Evolutionary conservation across 2,329 filamentous ascomycete genomes (phyloP).

Genomic region (Botrytis cinerea): DNA sequence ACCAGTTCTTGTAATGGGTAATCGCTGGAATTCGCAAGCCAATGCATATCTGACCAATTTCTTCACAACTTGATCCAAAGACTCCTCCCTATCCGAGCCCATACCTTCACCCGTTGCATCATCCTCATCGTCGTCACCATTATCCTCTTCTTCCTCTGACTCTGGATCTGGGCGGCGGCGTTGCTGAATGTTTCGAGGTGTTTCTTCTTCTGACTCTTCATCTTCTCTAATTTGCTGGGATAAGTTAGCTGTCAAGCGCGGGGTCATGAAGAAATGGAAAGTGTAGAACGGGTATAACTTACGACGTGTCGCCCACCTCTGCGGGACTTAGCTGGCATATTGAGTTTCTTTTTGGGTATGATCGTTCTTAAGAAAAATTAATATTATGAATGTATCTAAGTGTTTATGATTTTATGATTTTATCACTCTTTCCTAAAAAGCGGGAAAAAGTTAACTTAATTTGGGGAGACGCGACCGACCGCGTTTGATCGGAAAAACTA

Average conservation of each 20-base stretch:
- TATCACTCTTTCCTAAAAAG: neutral
- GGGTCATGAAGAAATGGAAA: constrained; percentile 13
- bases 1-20: constrained; percentile 60
- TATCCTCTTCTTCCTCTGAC: constrained; percentile 36
- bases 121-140: constrained; percentile 36
- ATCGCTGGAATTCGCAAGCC: constrained; percentile 64
- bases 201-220: constrained; percentile 37
- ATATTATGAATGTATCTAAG: neutral
- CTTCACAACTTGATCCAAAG: constrained; percentile 56
- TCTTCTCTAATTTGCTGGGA: constrained; percentile 32
- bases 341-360: neutral
- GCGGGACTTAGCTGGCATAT: constrained; percentile 2
- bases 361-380: neutral
- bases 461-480: constrained; percentile 13
- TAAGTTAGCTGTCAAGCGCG: constrained; percentile 18
- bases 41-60: constrained; percentile 69
- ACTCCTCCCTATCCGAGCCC: constrained; percentile 33
- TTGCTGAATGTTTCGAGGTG: constrained; percentile 33
- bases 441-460: neutral
- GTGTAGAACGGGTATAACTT: neutral
- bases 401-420: neutral
- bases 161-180: constrained; percentile 26
- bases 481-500: constrained; percentile 19
- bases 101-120: constrained; percentile 28
- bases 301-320: constrained; percentile 15